Base-by-base conservation (phyloP, 2,329 filamentous ascomycete genomes). In the Zasmidium cellare region DNA sequence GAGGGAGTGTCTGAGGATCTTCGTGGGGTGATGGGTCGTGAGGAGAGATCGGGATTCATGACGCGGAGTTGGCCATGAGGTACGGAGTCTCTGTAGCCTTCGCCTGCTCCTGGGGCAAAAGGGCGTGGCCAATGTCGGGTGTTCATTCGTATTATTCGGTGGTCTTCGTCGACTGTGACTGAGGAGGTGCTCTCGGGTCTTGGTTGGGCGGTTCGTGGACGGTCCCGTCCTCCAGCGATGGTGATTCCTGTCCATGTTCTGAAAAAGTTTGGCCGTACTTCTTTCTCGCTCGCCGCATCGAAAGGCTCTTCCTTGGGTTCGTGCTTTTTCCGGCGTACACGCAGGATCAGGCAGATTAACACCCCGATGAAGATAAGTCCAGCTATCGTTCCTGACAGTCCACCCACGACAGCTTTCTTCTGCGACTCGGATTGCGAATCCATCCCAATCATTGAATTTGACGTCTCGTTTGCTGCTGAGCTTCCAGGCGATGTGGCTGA, bases 141-240 rank as follows among this genome's bases (percentile, higher is more conserved):
- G 53, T 61, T 68, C 61, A 73, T 69, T 19, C 69, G 68, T 24
- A 74, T 73, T 45, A 73, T 69, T 41, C 66, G 62, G 53, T 70
- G 64, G 24, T 70, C 69, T 31, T 71, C 69, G 44, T 74, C 70
- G 14, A 73, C 63, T 0, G 59, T 62, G 2, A 66, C 64, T 0
- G 64, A 62, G n/a, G 62, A 60, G 18, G 46, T 62, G 22, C 53
- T 63, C 62, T 28, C 31, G 25, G 28, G 62, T 35, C 38, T 62
- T 54, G 31, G 56, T 50, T 22, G 62, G 48, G 59, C 35, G 35
- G 60, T 60, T 20, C 58, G 63, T 6, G 64, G 61, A 18, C 56
- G 59, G 31, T 46, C 58, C n/a, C n/a, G n/a, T n/a, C n/a, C n/a
- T n/a, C n/a, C n/a, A 25, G 57, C 23, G 20, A 19, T 23, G 20